Evolutionary conservation across 2,329 filamentous ascomycete species (phyloP).

Genomic region (Hymenoscyphus scutula): DNA sequence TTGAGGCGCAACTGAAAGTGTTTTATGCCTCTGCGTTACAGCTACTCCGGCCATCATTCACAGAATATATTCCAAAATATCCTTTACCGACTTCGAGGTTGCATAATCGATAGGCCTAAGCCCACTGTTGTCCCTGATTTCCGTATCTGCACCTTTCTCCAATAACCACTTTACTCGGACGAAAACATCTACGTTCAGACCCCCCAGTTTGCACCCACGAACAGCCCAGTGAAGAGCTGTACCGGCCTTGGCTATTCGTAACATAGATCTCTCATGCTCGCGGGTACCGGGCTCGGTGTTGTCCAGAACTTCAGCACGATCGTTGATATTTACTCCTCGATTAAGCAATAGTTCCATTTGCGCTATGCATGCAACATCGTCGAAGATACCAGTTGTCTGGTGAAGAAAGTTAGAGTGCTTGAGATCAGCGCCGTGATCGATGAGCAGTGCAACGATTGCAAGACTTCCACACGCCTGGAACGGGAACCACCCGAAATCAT

Average conservation of each 20-base stretch:
- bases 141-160: constrained; percentile 1
- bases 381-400: neutral
- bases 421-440: constrained; percentile 7
- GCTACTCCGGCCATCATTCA: neutral
- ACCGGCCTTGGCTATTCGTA: neutral
- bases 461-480: neutral
- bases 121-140: neutral
- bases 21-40: neutral
- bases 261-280: no score
- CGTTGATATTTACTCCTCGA: constrained; percentile 4
- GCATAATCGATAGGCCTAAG: constrained; percentile 1
- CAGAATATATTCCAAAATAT: neutral
- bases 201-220: neutral
- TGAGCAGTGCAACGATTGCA: neutral
- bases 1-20: neutral
- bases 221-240: constrained; percentile 7
- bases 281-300: neutral
- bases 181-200: neutral
- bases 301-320: neutral
- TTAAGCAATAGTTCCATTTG: neutral
- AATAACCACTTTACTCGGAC: constrained; percentile 2
- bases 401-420: constrained; percentile 5
- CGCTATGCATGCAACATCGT: neutral
- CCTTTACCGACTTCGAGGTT: neutral
- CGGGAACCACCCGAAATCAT: neutral